Base-by-base conservation (phyloP, 257 asterid species). In the Orobanche coerulescens region DNA sequence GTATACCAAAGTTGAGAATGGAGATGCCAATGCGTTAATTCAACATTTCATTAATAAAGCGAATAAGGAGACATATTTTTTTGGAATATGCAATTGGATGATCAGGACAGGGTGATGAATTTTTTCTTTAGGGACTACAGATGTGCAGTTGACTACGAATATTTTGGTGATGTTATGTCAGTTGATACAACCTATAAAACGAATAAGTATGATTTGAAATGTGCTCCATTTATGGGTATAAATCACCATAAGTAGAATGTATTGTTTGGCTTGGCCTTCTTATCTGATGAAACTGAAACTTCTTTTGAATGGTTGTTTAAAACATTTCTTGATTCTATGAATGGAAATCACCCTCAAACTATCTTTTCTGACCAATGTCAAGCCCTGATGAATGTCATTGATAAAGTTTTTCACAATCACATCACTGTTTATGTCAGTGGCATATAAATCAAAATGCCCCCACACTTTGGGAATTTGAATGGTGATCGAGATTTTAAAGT, bases 381-480 rank as follows among this genome's bases (percentile, higher is more conserved):
- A 10, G 36, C 48, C 16, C 30, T 62, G 58, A 47, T 62, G 58
- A 47, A 62, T 46, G 39, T 47, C 0, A 4, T 48, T 6, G 23
- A 33, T 28, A 47, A 11, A 0, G 4, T 30, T 4, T 62, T 62
- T 62, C 20, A 58, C 28, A 12, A 8, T 16, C 34, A 6, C 34
- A 30, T 12, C 33, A 9, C 5, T 19, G 34, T 5, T 62, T 47
- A 18, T 48, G 58, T 19, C 58, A 62, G 1, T 47, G 67, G 30
- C 58, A 62, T 24, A 62, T 47, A 10, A 26, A 28, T 26, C 58
- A 62, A 47, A 58, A 58, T 40, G 13, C 52, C 12, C 52, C 37
- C 46, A 3, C 61, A 55, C 10, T 28, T 55, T 1, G 46, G 46
- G 6, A 49, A n/a, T 10, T 49, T 47, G 6, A 20, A 19, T 16